Evolutionary conservation across 805 yeast species (phyloP), one percentile per base, ranked within the genome.

Genomic region (Ogataea saltuana): DNA sequence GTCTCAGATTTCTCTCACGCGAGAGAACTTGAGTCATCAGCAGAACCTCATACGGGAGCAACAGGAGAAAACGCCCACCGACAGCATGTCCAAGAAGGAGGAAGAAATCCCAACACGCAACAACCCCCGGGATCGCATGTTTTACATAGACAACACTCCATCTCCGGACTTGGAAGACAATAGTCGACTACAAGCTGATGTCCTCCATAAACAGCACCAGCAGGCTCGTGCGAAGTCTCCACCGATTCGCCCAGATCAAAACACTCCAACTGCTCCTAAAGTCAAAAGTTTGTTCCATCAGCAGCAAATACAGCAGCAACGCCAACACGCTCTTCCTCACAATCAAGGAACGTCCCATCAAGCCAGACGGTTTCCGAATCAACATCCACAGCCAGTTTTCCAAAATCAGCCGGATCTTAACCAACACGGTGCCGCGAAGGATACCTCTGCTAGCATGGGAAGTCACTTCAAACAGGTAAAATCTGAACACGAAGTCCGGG

Each of bases 101-200:
- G 23, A 29, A 11, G 29, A 38, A 11, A 23, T 43, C 8, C 44
- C 38, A 3, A 20, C 16, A 9, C 21, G 18, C 19, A 16, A 18
- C 20, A 45, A 41, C 13, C 17, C 33, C 26, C 53, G 51, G n/a
- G 49, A 26, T 10, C 45, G 49, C 33, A 63, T 63, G 65, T 63
- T 63, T 41, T 63, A 47, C 50, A 56, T 63, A 25, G 63, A 60
- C 34, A 58, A 59, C 35, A 61, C 67, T 2, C 63, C 65, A 6
- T 60, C 65, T 4, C 60, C 64, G 6, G 63, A 51, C 11, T 41
- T 42, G 20, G 43, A 41, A 18, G 52, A 48, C 8, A 29, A 21
- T 10, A 34, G 12, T 17, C 19, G 27, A 9, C 22, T 22, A 6
- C 34, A 31, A 41, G 6, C 27, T 34, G n/a, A 15, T 17, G 46